Percentiles rank a stretch among this genome's conserved stretches.
These are phyloP conservation scores for Capsicum pubescens DNA, from an alignment of 257 asterid genomes.

Conservation along the genomic window DNA sequence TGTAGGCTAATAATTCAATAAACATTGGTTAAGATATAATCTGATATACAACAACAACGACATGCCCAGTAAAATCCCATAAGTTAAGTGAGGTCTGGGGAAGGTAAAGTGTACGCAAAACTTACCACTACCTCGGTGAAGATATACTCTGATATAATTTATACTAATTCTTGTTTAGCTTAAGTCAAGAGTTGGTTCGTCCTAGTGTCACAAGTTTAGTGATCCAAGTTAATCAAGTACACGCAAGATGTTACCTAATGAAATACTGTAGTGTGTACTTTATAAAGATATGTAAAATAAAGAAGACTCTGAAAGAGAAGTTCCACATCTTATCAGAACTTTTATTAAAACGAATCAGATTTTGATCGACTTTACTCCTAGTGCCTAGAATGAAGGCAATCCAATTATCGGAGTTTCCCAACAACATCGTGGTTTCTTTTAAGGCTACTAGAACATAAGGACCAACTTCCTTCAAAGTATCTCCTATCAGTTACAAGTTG, in stretches of 20 bases:
- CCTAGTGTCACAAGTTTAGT: background rate
- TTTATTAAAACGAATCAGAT: background rate
- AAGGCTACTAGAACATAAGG: background rate
- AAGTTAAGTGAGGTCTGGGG: no score
- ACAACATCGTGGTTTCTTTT: background rate
- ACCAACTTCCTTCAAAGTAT: background rate
- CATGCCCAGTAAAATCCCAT: no score
- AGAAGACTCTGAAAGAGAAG: background rate
- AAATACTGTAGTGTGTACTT: background rate
- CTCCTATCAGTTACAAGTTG: background rate
- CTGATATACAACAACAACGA: no score
- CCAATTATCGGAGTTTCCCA: background rate
- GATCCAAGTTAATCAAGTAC: background rate
- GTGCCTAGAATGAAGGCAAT: background rate
- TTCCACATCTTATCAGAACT: background rate
- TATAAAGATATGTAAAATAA: background rate
- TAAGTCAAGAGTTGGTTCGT: background rate
- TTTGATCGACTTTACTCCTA: background rate
- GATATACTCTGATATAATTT: no score
- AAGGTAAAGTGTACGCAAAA: no score
- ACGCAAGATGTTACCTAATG: background rate
- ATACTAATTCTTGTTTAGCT: background rate
- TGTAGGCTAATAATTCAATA: no score
- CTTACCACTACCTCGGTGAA: no score
- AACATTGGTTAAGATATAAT: no score